phyloP scores from a whole-genome alignment of 2,329 filamentous ascomycete genomes.

The Monosporascus cannonballus region DNA sequence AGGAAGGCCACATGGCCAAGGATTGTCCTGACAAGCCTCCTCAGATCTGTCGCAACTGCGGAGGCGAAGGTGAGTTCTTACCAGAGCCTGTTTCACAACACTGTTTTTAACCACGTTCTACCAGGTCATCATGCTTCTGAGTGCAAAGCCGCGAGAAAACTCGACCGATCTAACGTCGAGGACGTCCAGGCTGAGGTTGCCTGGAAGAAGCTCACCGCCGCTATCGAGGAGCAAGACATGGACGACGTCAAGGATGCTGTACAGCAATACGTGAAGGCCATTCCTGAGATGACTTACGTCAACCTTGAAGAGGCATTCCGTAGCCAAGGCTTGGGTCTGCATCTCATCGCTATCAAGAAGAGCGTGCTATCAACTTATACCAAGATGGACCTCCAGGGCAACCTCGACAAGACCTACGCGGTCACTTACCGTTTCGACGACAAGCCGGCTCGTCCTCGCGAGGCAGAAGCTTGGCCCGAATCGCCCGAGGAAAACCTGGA shows the following conservation, averaged over 20 bases:
- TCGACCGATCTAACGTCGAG: constrained; percentile 47
- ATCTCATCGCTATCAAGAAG: constrained; percentile 58
- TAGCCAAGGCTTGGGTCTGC: constrained; percentile 44
- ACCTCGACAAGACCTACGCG: constrained; percentile 57
- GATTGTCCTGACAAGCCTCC: constrained; percentile 59
- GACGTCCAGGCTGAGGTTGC: constrained; percentile 48
- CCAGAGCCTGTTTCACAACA: not conserved
- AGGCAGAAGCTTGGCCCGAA: constrained; percentile 55
- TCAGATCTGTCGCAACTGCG: constrained; percentile 54
- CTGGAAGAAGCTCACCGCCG: constrained; percentile 49
- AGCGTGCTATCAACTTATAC: constrained; percentile 50
- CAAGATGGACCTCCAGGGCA: constrained; percentile 68
- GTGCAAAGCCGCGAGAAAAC: constrained; percentile 54
- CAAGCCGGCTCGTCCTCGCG: constrained; percentile 51
- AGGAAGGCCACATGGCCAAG: constrained; percentile 48
- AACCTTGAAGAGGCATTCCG: constrained; percentile 59
- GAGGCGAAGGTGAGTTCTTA: constrained; percentile 45
- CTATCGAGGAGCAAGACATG: constrained; percentile 48
- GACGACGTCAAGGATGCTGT: constrained; percentile 57
- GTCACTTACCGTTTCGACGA: constrained; percentile 56
- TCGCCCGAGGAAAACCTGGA: constrained; percentile 52
- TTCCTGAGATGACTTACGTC: constrained; percentile 50
- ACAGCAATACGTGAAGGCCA: constrained; percentile 56
- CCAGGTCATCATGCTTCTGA: constrained; percentile 49
- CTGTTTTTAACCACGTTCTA: not conserved